These are phyloP conservation scores for Caryopteris hybrid DNA, from an alignment of 305 asterid genomes.

Conservation along the genomic window DNA sequence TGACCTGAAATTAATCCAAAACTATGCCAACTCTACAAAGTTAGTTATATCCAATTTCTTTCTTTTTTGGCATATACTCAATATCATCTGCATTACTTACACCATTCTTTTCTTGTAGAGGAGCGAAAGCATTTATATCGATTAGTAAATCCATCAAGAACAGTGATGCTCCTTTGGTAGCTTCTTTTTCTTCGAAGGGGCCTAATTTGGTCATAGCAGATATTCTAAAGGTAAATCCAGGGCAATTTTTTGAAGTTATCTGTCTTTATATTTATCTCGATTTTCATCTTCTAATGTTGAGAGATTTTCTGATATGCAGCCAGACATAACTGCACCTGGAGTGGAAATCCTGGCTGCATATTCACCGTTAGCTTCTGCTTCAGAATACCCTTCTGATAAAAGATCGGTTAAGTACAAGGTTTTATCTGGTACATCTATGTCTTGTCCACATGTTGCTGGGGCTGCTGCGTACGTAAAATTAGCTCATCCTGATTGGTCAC, in stretches of 20 bases:
- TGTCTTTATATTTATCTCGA: background rate
- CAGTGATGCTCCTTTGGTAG: conserved; percentile 18
- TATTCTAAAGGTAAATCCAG: conserved; percentile 7
- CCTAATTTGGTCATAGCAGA: conserved; percentile 13
- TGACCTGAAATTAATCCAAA: conserved; percentile 13
- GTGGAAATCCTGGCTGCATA: conserved; percentile 35
- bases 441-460: conserved; percentile 46
- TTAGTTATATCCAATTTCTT: conserved; percentile 1
- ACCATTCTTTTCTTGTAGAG: background rate
- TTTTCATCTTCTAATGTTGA: background rate
- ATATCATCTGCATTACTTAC: background rate
- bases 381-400: background rate
- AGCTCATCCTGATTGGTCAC: conserved; percentile 37
- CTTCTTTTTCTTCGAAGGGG: conserved; percentile 30
- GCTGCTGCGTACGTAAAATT: conserved; percentile 38
- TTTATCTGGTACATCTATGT: conserved; percentile 40
- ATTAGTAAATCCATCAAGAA: conserved; percentile 14
- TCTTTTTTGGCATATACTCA: background rate
- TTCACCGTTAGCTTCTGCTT: conserved; percentile 9
- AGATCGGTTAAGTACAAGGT: conserved; percentile 22
- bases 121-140: conserved; percentile 9
- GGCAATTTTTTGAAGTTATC: background rate
- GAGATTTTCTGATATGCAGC: conserved; percentile 17
- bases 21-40: conserved; percentile 25
- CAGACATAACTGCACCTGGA: conserved; percentile 48